Evolutionary conservation across 768 basidiomycete species (phyloP).

Genomic region (Mycena maculata): DNA sequence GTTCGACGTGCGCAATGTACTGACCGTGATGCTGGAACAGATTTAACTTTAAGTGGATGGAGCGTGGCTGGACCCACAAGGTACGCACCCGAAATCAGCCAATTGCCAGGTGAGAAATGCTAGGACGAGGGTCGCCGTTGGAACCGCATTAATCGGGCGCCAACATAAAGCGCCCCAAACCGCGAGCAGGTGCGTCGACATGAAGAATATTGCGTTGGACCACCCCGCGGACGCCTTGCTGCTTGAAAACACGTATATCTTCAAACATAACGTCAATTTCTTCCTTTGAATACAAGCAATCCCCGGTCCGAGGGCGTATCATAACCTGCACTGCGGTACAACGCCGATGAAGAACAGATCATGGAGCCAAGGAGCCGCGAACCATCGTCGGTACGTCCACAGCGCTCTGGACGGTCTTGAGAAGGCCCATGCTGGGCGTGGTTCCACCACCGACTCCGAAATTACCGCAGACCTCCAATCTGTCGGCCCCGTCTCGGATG

Average conservation of each 20-base stretch:
- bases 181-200: conserved; percentile 74
- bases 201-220: too few relatives aligned
- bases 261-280: conserved; percentile 82
- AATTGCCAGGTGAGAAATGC: conserved; percentile 73
- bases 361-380: conserved; percentile 28
- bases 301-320: conserved; percentile 83
- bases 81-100: conserved; percentile 71
- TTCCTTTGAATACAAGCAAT: conserved; percentile 76
- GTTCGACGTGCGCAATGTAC: neutral
- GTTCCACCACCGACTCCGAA: conserved; percentile 82
- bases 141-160: conserved; percentile 55
- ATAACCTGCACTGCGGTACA: conserved; percentile 76
- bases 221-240: conserved; percentile 68
- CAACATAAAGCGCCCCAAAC: conserved; percentile 60
- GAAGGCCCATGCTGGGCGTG: conserved; percentile 83
- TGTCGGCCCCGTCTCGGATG: conserved; percentile 74
- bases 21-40: conserved; percentile 61
- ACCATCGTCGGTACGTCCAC: conserved; percentile 77
- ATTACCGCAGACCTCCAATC: conserved; percentile 82
- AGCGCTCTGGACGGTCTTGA: conserved; percentile 64
- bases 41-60: conserved; percentile 5
- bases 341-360: conserved; percentile 7
- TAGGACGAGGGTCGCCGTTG: conserved; percentile 60
- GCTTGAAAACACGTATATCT: conserved; percentile 74
- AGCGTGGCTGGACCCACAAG: conserved; percentile 13